Evolutionary conservation across 495 filamentous ascomycete genomes (phyloP), one percentile per base, ranked within the genome.

Genomic region (Friedmanniomyces endolithicus): DNA sequence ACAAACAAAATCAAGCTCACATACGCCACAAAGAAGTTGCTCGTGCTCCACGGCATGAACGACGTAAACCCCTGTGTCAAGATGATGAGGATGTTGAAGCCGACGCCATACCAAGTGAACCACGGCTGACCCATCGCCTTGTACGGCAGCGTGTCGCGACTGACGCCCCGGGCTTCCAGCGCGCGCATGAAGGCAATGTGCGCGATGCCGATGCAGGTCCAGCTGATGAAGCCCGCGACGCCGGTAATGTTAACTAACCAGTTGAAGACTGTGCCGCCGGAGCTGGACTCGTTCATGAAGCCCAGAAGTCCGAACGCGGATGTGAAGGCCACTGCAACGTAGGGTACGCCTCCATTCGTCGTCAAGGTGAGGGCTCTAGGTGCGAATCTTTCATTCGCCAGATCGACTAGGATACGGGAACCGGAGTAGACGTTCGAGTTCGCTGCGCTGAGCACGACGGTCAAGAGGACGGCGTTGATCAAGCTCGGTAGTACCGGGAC

Each of bases 391-490:
- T 81, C 74, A 29, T 75, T 64, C 0, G 84, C 82, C 58, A 87
- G 75, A 19, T 80, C 81, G 62, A 85, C 84, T 7, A 90, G 74
- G 52, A 83, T 83, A n/a, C 87, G 79, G 0, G 81, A 84, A n/a
- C 83, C 85, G 31, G 83, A 87, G 70, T 87, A 90, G 51, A 89
- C 73, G 73, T 86, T 88, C 1, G 84, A 82, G 63, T 94, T 94
- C 47, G 79, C 86, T 0, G 81, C 77, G 4, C 82, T 86, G 61
- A 78, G 77, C 6, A 81, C 83, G 0, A 81, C 78, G 48, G 77
- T 82, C 43, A 88, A 69, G 47, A 88, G 78, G 34, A 82, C 78
- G 8, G 80, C 86, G 67, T 90, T 94, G 69, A 94, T 82, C 57
- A 88, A 80, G 44, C 79, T 78, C 2, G 79, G 80, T 8, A 90